phyloP scores from a whole-genome alignment of 768 basidiomycete genomes.

The Mycena crocata region DNA sequence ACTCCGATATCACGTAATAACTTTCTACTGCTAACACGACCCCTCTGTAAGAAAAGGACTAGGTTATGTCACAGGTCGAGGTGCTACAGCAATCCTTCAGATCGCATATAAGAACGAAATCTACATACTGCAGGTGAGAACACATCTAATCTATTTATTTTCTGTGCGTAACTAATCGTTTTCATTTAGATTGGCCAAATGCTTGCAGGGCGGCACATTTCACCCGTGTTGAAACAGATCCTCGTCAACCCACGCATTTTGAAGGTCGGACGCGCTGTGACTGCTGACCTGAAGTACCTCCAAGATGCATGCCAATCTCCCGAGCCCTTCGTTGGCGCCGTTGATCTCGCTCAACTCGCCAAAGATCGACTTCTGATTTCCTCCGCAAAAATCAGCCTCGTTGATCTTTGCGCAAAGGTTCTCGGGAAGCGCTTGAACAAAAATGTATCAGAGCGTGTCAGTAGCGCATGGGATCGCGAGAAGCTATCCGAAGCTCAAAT shows the following conservation, averaged over 20 bases:
- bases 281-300: conserved; percentile 8
- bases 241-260: not conserved
- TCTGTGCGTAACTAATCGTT: too few species aligned
- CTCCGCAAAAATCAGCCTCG: conserved; percentile 38
- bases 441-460: conserved; percentile 33
- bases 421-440: conserved; percentile 39
- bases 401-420: conserved; percentile 44
- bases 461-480: conserved; percentile 19
- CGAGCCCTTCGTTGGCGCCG: conserved; percentile 11
- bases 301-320: not conserved
- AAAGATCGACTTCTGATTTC: conserved; percentile 39
- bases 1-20: too few species aligned
- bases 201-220: not conserved
- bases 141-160: not conserved
- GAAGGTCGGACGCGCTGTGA: conserved; percentile 6
- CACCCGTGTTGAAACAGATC: not conserved
- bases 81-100: conserved; percentile 5
- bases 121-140: conserved; percentile 15
- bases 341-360: conserved; percentile 20
- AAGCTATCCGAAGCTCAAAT: not conserved
- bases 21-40: too few species aligned
- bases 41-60: too few species aligned
- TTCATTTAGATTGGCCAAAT: not conserved
- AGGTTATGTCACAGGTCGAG: conserved; percentile 7
- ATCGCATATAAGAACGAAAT: not conserved